Conservation (phyloP, 441 rosid genomes). For the Lepidium campestre region DNA sequence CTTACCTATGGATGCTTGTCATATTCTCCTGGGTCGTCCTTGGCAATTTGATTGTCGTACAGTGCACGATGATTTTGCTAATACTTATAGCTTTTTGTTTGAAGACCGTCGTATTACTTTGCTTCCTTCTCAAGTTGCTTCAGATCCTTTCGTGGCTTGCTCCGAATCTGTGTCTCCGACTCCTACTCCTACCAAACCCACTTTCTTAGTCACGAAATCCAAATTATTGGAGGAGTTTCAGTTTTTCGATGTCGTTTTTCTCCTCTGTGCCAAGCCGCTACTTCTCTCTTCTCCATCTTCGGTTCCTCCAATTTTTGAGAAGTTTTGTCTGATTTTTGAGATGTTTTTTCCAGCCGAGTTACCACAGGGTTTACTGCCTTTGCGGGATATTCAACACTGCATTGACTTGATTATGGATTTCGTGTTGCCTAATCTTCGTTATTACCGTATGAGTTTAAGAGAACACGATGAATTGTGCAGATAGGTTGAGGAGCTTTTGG, state of each 20-base stretch:
- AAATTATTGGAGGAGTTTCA: neutral
- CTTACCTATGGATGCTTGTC: neutral
- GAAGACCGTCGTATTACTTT: neutral
- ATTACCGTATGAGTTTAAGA: neutral
- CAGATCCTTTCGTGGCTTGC: no score
- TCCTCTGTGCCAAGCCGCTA: neutral
- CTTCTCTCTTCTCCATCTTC: no score
- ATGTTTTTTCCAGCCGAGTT: neutral
- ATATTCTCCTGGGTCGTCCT: neutral
- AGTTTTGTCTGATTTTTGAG: neutral
- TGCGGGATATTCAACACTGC: neutral
- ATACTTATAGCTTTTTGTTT: neutral
- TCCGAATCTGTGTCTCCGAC: neutral
- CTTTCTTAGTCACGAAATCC: neutral
- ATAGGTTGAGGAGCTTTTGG: neutral
- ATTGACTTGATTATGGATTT: neutral
- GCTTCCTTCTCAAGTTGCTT: neutral
- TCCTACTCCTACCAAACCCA: neutral
- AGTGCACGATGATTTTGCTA: neutral
- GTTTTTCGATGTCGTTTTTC: neutral
- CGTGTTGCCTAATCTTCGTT: neutral
- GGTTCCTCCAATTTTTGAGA: neutral
- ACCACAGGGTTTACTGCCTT: neutral
- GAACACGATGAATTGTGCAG: neutral
- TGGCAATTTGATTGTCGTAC: neutral